A percentile compares a stretch with the other conserved stretches of the same genome.
These are phyloP conservation scores for Porodaedalea pini DNA, from an alignment of 1,284 basidiomycete species.

Conservation along the genomic window DNA sequence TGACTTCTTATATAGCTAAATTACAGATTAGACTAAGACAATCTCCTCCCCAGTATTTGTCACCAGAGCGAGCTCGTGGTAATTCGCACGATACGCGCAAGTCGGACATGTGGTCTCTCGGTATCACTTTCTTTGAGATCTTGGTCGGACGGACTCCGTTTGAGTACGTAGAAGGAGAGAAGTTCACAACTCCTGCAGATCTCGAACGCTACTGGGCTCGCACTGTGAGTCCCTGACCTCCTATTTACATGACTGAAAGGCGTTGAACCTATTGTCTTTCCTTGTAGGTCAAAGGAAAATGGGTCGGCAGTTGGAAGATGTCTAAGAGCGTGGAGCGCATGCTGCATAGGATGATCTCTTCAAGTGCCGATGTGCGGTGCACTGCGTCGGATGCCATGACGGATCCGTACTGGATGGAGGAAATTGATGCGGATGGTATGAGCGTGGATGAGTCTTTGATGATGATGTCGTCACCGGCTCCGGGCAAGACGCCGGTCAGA, in stretches of 20 bases:
- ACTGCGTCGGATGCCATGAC: constrained; percentile 60
- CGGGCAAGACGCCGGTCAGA: constrained; percentile 1
- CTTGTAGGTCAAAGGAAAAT: constrained; percentile 65
- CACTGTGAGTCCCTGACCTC: constrained; percentile 48
- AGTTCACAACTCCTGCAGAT: constrained; percentile 78
- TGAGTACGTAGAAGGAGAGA: constrained; percentile 77
- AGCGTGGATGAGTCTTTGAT: not conserved
- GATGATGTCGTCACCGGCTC: constrained; percentile 10
- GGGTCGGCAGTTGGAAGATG: constrained; percentile 81
- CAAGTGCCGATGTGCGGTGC: constrained; percentile 69
- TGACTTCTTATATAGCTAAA: not conserved
- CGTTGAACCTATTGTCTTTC: not conserved
- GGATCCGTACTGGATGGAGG: constrained; percentile 62
- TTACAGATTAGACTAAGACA: not conserved
- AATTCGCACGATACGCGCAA: constrained; percentile 88
- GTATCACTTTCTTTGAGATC: constrained; percentile 91
- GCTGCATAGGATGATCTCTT: constrained; percentile 70
- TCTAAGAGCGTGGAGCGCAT: constrained; percentile 62
- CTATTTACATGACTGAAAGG: not conserved
- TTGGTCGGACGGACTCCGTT: constrained; percentile 89
- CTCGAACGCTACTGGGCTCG: constrained; percentile 81
- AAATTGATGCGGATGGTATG: constrained; percentile 14
- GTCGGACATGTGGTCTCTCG: constrained; percentile 90
- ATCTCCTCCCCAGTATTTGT: constrained; percentile 61
- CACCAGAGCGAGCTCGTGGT: constrained; percentile 83